phyloP scores from a whole-genome alignment of 2,329 filamentous ascomycete genomes.

The Ophiostoma tasmaniense region DNA sequence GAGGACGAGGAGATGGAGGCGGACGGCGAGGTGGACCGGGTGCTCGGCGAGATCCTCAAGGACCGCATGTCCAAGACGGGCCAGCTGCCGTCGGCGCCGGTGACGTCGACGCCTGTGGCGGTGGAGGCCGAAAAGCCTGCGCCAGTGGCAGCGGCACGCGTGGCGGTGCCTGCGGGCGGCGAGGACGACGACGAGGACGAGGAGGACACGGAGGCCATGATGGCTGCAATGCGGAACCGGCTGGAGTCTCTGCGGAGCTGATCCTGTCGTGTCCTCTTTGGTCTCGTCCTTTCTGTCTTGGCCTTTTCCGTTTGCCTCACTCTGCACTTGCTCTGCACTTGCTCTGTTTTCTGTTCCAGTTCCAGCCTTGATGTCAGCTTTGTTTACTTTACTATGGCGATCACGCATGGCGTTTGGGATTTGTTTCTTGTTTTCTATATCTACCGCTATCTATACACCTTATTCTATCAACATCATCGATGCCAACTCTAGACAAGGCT shows the following conservation, averaged over 20 bases:
- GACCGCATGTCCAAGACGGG: conserved; percentile 63
- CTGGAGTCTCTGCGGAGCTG: conserved; percentile 85
- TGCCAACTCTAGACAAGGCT: not conserved
- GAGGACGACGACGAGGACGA: conserved; percentile 62
- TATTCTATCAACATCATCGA: too few relatives aligned
- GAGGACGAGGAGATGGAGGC: conserved; percentile 68
- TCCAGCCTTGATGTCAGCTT: not conserved
- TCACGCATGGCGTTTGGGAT: not conserved
- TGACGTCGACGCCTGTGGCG: conserved; percentile 37
- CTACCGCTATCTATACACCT: too few relatives aligned
- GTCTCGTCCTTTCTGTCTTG: too few relatives aligned
- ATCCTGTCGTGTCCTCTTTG: too few relatives aligned
- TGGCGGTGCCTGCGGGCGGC: conserved; percentile 37
- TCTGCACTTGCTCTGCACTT: not conserved
- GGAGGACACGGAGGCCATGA: conserved; percentile 78
- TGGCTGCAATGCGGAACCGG: conserved; percentile 88
- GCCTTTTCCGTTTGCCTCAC: not conserved
- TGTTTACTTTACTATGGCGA: conserved; percentile 2
- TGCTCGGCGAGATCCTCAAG: conserved; percentile 83
- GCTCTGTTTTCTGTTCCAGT: not conserved
- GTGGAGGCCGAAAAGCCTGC: conserved; percentile 32
- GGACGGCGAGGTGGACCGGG: conserved; percentile 80
- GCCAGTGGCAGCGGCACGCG: conserved; percentile 31
- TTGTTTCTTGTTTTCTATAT: not conserved
- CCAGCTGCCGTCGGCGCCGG: conserved; percentile 47